A percentile compares a stretch with the other conserved stretches of the same genome.
phyloP scores from a whole-genome alignment of 2,329 filamentous ascomycete genomes.

The Phaeosphaeria sp. region DNA sequence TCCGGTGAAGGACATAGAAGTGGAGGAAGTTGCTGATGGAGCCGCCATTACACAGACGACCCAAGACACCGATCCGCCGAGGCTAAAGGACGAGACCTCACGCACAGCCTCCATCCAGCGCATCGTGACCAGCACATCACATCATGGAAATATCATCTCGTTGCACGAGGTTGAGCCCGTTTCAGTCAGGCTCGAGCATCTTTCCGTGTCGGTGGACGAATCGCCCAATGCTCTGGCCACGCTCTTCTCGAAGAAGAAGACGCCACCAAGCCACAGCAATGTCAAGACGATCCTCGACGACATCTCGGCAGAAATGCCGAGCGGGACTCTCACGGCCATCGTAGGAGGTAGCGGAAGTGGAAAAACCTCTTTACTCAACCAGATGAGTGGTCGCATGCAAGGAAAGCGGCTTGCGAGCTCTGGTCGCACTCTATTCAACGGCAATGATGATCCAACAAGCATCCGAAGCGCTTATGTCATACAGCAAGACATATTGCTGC shows the following conservation, averaged over 20 bases:
- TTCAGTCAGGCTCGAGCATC: conserved; percentile 60
- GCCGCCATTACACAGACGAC: background rate
- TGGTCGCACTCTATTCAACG: conserved; percentile 70
- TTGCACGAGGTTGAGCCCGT: conserved; percentile 63
- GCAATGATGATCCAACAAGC: conserved; percentile 54
- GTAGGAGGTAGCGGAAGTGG: conserved; percentile 77
- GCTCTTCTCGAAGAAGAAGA: conserved; percentile 36
- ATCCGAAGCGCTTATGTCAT: conserved; percentile 74
- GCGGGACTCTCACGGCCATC: conserved; percentile 75
- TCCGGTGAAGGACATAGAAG: conserved; percentile 14
- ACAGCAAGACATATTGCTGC: conserved; percentile 77
- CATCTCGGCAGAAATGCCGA: conserved; percentile 68
- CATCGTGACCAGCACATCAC: conserved; percentile 25
- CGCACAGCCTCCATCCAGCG: conserved; percentile 17
- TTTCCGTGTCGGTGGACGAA: conserved; percentile 65
- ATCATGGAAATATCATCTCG: conserved; percentile 43
- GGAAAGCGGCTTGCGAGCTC: conserved; percentile 59
- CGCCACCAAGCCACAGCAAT: conserved; percentile 27
- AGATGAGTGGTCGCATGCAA: conserved; percentile 72
- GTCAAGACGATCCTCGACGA: conserved; percentile 64
- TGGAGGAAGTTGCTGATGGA: conserved; percentile 5
- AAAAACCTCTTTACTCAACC: conserved; percentile 67
- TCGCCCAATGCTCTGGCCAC: conserved; percentile 52
- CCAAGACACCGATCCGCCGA: background rate
- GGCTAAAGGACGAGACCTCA: conserved; percentile 2